A percentile compares a stretch with the other conserved stretches of the same genome.
These are phyloP conservation scores for Lachnellula arida DNA, from an alignment of 2,329 filamentous ascomycete genomes.

Conservation along the genomic window DNA sequence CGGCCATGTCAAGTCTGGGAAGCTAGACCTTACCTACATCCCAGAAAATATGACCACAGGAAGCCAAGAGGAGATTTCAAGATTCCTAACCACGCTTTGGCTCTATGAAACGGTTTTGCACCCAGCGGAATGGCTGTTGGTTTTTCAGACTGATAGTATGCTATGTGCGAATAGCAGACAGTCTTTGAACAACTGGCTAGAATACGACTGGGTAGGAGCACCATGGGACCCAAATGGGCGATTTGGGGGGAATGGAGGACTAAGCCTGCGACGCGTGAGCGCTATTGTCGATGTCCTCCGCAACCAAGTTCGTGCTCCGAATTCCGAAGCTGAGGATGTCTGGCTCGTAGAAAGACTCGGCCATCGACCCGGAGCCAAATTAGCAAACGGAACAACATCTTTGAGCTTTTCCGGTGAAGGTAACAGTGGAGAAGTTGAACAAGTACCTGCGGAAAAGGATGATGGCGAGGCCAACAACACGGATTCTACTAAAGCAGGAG, in stretches of 20 bases:
- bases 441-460: constrained; percentile 17
- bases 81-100: constrained; percentile 48
- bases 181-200: constrained; percentile 24
- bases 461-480: constrained; percentile 18
- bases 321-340: constrained; percentile 49
- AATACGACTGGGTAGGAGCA: constrained; percentile 34
- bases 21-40: constrained; percentile 47
- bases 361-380: constrained; percentile 41
- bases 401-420: constrained; percentile 48
- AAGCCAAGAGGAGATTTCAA: constrained; percentile 48
- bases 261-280: constrained; percentile 49
- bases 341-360: constrained; percentile 51
- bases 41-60: constrained; percentile 46
- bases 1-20: constrained; percentile 30
- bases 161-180: constrained; percentile 50
- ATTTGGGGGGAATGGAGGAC: constrained; percentile 33
- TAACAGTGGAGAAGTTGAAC: constrained; percentile 34
- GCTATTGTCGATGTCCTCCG: constrained; percentile 48
- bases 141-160: constrained; percentile 54
- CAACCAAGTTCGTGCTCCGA: constrained; percentile 41
- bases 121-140: constrained; percentile 49
- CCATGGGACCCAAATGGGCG: constrained; percentile 30
- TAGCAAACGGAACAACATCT: constrained; percentile 48
- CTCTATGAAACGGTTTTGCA: constrained; percentile 46
- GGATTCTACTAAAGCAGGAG: constrained; percentile 22